These are phyloP conservation scores for Helotiales sp. DNA, from an alignment of 2,329 filamentous ascomycete species.

Conservation along the genomic window DNA sequence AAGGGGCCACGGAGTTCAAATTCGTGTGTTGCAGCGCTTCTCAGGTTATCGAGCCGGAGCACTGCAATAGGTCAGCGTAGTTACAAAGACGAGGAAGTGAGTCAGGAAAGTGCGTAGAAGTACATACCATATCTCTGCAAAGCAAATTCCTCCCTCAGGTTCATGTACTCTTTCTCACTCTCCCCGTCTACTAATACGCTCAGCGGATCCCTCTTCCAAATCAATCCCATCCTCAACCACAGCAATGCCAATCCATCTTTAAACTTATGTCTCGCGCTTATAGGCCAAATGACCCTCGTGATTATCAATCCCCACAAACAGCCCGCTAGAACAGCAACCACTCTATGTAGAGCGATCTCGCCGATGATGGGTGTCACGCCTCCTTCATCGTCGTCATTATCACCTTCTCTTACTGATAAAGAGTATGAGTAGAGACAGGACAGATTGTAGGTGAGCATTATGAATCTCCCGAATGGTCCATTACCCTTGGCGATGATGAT, in stretches of 20 bases:
- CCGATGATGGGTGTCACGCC: constrained; percentile 80
- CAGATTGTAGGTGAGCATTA: constrained; percentile 93
- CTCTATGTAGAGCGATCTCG: constrained; percentile 84
- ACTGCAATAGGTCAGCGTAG: constrained; percentile 23
- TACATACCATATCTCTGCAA: constrained; percentile 71
- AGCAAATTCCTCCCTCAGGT: constrained; percentile 81
- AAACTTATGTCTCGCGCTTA: constrained; percentile 84
- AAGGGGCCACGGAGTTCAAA: constrained; percentile 90
- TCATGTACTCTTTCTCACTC: constrained; percentile 70
- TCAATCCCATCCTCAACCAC: constrained; percentile 90
- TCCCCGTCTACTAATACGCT: constrained; percentile 66
- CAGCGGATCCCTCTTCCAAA: constrained; percentile 93
- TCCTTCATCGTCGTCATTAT: constrained; percentile 86
- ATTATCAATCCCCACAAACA: constrained; percentile 92
- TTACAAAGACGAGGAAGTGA: not conserved
- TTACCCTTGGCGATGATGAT: constrained; percentile 83
- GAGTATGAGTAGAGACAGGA: constrained; percentile 94
- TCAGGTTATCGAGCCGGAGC: constrained; percentile 71
- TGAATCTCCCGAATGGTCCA: constrained; percentile 89
- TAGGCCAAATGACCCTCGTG: constrained; percentile 89
- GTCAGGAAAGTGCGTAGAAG: constrained; percentile 10
- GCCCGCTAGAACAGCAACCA: constrained; percentile 81
- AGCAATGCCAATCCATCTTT: constrained; percentile 87
- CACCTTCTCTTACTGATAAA: constrained; percentile 74
- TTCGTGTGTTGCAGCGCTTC: constrained; percentile 74